These are phyloP conservation scores for Solanum appendiculatum DNA, from an alignment of 257 asterid genomes.

Conservation along the genomic window DNA sequence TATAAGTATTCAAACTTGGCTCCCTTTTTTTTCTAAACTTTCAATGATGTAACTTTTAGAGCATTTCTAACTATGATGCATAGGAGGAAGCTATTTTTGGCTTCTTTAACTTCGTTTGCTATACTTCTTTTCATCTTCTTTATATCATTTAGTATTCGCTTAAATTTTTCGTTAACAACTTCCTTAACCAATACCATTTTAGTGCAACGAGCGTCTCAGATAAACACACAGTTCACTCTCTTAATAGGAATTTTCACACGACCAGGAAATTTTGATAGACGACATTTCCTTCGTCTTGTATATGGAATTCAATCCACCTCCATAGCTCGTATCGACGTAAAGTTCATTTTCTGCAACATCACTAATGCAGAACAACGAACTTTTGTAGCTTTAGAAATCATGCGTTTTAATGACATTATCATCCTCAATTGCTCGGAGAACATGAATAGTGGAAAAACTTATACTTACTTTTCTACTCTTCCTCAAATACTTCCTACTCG, in stretches of 20 bases:
- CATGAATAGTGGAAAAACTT: constrained; percentile 68
- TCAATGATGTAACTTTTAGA: background rate
- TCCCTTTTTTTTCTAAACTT: background rate
- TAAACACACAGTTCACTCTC: constrained; percentile 26
- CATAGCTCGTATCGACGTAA: constrained; percentile 36
- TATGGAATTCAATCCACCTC: constrained; percentile 44
- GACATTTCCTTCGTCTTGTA: constrained; percentile 70
- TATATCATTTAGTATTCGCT: constrained; percentile 27
- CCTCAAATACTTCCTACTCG: constrained; percentile 25
- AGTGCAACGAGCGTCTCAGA: background rate
- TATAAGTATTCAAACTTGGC: background rate
- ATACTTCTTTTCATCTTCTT: constrained; percentile 28
- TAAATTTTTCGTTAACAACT: constrained; percentile 18
- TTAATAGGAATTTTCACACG: constrained; percentile 55
- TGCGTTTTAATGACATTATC: constrained; percentile 54
- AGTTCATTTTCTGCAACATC: constrained; percentile 54
- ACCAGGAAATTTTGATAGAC: constrained; percentile 46
- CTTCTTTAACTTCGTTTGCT: constrained; percentile 16
- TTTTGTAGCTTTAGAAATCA: constrained; percentile 50
- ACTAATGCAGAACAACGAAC: constrained; percentile 41
- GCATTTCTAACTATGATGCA: constrained; percentile 7
- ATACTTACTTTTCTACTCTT: constrained; percentile 59
- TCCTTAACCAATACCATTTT: background rate
- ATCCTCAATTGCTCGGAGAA: constrained; percentile 52
- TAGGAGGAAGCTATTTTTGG: constrained; percentile 2